Base-by-base conservation (phyloP, 257 asterid genomes). In the Handroanthus guayacan region DNA sequence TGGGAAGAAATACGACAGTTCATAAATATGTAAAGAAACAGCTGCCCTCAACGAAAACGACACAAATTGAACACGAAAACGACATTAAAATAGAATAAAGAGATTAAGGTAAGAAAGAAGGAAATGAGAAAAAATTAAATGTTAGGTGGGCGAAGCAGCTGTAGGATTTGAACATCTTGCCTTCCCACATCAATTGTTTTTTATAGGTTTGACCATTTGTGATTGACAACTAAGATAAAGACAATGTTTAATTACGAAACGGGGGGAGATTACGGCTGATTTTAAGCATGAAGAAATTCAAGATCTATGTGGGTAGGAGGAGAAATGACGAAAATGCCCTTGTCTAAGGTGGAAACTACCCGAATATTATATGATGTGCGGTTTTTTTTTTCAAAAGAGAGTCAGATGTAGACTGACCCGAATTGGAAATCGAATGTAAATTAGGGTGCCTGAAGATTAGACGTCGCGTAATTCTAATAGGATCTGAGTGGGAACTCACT, bases 1-100 rank as follows among this genome's bases (percentile, higher is more conserved):
- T 67, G 75, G 75, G 79, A 80, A 69, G 62, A 62, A 57, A 11
- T 36, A 67, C 67, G 60, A 48, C 61, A 38, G 71, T 57, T 45
- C 52, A 44, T 60, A 13, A 72, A 51, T 55, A 20, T 79, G 38
- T 5, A 34, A 75, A 41, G 9, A 63, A 51, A 80, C 85, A 82
- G 88, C 87, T 77, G 90, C 85, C 74, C 62, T 50, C 43, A 67
- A 61, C 67, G 79, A 81, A 3, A 38, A 5, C 0, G 80, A 83
- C 84, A 67, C 25, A 58, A 18, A 43, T 65, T 79, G 71, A 79
- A 79, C 62, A 62, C 55, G 34, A 54, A 25, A 56, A 45, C 43
- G 25, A 17, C 6, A 11, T 4, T 9, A 36, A 8, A 17, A 4
- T 18, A 77, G 14, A 10, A 56, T 2, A 39, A 39, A 39, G 44